A percentile compares a stretch with the other conserved stretches of the same genome.
These are phyloP conservation scores for Botrytis medusae DNA, from an alignment of 2,329 filamentous ascomycete genomes.

Conservation along the genomic window DNA sequence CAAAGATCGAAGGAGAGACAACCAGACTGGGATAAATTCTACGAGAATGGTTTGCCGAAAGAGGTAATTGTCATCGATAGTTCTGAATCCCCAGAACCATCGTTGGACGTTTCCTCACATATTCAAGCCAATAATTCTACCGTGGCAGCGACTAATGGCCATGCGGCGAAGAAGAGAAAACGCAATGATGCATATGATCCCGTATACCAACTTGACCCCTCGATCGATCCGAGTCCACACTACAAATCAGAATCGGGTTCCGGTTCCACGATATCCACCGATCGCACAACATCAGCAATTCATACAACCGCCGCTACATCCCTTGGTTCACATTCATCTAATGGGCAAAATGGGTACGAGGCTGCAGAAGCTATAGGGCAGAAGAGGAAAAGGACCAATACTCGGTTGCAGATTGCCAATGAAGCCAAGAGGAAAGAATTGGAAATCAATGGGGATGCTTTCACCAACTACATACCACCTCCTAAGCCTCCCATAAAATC, in stretches of 20 bases:
- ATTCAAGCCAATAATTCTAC: conserved; percentile 32
- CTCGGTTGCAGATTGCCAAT: conserved; percentile 76
- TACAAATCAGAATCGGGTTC: conserved; percentile 61
- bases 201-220: conserved; percentile 66
- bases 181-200: conserved; percentile 64
- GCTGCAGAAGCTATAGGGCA: conserved; percentile 69
- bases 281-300: conserved; percentile 76
- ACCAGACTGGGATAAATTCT: conserved; percentile 78
- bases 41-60: conserved; percentile 78
- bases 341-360: conserved; percentile 62
- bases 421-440: conserved; percentile 78
- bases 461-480: conserved; percentile 79
- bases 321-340: conserved; percentile 64
- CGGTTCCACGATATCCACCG: conserved; percentile 74
- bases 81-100: conserved; percentile 53
- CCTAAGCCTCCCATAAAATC: conserved; percentile 89
- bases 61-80: conserved; percentile 83
- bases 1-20: conserved; percentile 48
- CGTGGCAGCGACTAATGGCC: conserved; percentile 44
- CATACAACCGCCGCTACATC: conserved; percentile 91
- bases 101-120: conserved; percentile 45
- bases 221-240: conserved; percentile 72
- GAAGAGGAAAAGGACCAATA: conserved; percentile 79
- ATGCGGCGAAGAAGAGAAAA: conserved; percentile 74
- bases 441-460: conserved; percentile 68